Conservation (phyloP, 208 protist genomes). For the Acanthamoeba healyi region DNA sequence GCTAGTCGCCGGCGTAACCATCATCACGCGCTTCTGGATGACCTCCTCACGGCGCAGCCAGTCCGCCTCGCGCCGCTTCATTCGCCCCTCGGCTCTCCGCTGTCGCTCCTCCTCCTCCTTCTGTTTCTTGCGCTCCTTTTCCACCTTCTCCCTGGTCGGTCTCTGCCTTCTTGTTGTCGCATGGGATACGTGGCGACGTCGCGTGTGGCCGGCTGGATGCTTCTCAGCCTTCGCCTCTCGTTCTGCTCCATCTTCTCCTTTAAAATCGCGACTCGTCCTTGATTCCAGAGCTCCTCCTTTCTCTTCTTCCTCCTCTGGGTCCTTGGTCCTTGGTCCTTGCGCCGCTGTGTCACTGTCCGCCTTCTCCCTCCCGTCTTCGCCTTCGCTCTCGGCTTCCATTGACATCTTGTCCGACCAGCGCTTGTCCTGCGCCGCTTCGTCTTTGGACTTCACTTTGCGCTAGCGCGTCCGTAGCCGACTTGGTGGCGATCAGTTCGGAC, state of each 20-base stretch:
- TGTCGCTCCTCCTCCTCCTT: conserved; percentile 38
- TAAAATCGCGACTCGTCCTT: not conserved
- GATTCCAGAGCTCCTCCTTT: too few species aligned
- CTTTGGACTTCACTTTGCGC: not conserved
- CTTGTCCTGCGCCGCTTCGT: not conserved
- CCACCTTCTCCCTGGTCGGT: too few species aligned
- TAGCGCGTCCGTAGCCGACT: too few species aligned
- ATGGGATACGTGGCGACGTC: too few species aligned
- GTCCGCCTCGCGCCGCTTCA: conserved; percentile 37
- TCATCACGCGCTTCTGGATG: conserved; percentile 48
- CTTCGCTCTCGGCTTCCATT: too few species aligned
- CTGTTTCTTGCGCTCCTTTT: not conserved
- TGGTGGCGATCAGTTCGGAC: not conserved
- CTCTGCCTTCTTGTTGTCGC: not conserved
- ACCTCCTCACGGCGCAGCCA: conserved; percentile 31
- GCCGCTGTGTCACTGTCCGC: too few species aligned
- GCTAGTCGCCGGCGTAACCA: not conserved
- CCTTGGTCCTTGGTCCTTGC: too few species aligned
- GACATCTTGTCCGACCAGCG: too few species aligned
- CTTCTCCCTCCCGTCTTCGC: too few species aligned
- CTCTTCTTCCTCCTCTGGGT: too few species aligned
- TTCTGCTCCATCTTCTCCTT: conserved; percentile 11
- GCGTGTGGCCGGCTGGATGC: not conserved
- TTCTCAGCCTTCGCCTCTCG: conserved; percentile 2
- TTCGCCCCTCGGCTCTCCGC: conserved; percentile 29